These are phyloP conservation scores for Coemansia sp. DNA, from an alignment of 192 early-diverging fungal genomes.

Conservation along the genomic window DNA sequence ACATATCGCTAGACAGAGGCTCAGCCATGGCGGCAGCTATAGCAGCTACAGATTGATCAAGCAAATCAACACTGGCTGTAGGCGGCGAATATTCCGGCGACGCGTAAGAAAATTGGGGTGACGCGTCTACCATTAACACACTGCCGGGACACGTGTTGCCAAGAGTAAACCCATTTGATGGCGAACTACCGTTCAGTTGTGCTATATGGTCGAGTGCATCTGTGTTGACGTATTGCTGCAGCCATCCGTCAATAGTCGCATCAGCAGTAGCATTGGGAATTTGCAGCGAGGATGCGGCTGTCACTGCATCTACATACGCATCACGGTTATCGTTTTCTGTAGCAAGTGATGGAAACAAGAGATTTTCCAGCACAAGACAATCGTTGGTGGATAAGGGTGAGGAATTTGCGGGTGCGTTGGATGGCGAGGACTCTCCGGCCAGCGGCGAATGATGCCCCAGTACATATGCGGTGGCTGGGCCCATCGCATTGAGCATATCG, in stretches of 20 bases:
- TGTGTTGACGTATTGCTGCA: slow-evolving; percentile 51
- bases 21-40: slow-evolving; percentile 13
- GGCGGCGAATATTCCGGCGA: slow-evolving; percentile 5
- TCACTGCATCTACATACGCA: not conserved
- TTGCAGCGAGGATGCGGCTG: not conserved
- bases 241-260: slow-evolving; percentile 42
- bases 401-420: not conserved
- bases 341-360: not conserved
- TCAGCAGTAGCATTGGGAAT: slow-evolving; percentile 10
- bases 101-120: not conserved
- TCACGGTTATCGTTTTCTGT: not conserved
- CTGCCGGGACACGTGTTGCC: slow-evolving; percentile 9
- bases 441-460: slow-evolving; percentile 4
- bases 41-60: slow-evolving; percentile 16
- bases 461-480: slow-evolving; percentile 7
- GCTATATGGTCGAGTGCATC: slow-evolving; percentile 18
- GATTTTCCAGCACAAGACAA: not conserved
- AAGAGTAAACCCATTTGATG: not conserved
- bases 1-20: slow-evolving; percentile 21
- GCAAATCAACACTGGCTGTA: not conserved
- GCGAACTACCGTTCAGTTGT: not conserved
- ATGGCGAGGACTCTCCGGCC: not conserved
- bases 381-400: not conserved
- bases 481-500: not conserved
- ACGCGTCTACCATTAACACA: slow-evolving; percentile 3